These are phyloP conservation scores for Cyberlindnera americana DNA, from an alignment of 805 yeast genomes.

Conservation along the genomic window DNA sequence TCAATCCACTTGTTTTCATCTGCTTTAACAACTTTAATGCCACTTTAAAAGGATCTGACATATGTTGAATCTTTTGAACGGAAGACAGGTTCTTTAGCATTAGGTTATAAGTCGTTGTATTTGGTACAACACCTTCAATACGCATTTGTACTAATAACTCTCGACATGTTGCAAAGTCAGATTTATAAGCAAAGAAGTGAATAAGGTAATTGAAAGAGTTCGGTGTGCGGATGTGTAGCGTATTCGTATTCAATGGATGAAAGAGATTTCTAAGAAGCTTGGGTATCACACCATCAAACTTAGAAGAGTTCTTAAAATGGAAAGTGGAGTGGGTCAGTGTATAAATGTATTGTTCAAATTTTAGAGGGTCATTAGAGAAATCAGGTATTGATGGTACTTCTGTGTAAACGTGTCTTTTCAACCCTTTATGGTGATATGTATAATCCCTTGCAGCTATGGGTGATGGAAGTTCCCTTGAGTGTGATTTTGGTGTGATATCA, in stretches of 20 bases:
- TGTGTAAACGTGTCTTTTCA: conserved; percentile 22
- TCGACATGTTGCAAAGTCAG: conserved; percentile 39
- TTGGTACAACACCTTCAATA: conserved; percentile 30
- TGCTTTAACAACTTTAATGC: conserved; percentile 29
- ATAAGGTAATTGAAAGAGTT: conserved; percentile 36
- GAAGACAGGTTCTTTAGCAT: conserved; percentile 31
- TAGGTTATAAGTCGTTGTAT: conserved; percentile 37
- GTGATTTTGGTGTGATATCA: conserved; percentile 24
- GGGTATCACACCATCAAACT: conserved; percentile 35
- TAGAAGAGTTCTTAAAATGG: conserved; percentile 34
- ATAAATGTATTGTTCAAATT: conserved; percentile 34
- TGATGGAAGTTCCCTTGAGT: conserved; percentile 11
- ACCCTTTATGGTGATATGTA: conserved; percentile 1
- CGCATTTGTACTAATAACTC: conserved; percentile 40
- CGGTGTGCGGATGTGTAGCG: conserved; percentile 30
- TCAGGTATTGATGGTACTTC: conserved; percentile 37
- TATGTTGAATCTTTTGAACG: conserved; percentile 29
- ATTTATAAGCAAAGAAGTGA: conserved; percentile 34
- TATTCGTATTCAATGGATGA: conserved; percentile 35
- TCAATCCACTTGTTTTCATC: conserved; percentile 29
- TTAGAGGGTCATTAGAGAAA: conserved; percentile 24
- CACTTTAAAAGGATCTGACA: conserved; percentile 28
- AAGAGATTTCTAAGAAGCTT: conserved; percentile 37
- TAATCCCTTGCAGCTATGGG: conserved; percentile 13
- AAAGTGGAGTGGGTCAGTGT: conserved; percentile 35